These are phyloP conservation scores for Trichophyton benhamiae DNA, from an alignment of 2,329 filamentous ascomycete species.

Conservation along the genomic window DNA sequence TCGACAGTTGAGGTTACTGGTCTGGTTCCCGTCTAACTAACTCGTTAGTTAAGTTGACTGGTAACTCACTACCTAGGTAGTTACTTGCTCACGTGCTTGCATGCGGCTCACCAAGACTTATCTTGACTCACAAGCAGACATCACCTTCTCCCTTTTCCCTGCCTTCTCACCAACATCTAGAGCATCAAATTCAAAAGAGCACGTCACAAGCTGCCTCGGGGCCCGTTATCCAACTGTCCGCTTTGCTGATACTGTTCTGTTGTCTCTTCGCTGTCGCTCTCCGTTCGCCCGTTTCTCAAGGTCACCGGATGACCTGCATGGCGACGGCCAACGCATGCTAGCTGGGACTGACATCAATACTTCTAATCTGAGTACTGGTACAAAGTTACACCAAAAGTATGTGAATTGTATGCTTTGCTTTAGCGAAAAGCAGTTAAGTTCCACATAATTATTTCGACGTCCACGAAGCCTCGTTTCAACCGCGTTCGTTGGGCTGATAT, in stretches of 20 bases:
- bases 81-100: not conserved
- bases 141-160: not conserved
- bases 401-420: not conserved
- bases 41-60: not conserved
- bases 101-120: not conserved
- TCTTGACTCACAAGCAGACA: not conserved
- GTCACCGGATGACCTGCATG: conserved; percentile 4
- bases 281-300: conserved; percentile 2
- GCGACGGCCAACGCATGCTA: not conserved
- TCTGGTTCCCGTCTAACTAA: too few species aligned
- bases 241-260: not conserved
- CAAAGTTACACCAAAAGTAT: conserved; percentile 4
- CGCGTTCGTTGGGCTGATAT: not conserved
- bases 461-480: not conserved
- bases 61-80: too few species aligned
- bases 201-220: not conserved
- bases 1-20: too few species aligned
- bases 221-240: not conserved
- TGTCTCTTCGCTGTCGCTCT: not conserved
- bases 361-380: not conserved
- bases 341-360: not conserved
- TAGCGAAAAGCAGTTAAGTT: not conserved
- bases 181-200: not conserved
- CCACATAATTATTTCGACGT: not conserved
- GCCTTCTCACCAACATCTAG: not conserved